These are phyloP conservation scores for Nemania sp. DNA, from an alignment of 2,329 filamentous ascomycete species.

Conservation along the genomic window DNA sequence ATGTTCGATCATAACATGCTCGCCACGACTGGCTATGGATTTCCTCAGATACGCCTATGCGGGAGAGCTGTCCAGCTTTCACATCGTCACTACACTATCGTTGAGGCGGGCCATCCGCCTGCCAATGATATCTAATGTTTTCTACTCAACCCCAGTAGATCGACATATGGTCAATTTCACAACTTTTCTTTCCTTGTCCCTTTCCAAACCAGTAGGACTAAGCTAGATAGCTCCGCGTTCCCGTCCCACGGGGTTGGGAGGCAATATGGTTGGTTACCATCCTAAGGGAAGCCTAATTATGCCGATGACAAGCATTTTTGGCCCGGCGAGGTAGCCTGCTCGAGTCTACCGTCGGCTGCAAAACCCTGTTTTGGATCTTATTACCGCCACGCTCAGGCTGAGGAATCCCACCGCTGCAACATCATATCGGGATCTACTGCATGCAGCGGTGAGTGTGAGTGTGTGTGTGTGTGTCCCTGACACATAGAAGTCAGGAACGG, in stretches of 20 bases:
- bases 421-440: not conserved
- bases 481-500: not conserved
- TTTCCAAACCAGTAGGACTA: constrained; percentile 2
- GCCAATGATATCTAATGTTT: constrained; percentile 6
- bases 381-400: too few relatives aligned
- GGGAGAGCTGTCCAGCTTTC: not conserved
- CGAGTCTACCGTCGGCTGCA: not conserved
- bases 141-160: constrained; percentile 6
- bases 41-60: not conserved
- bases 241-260: not conserved
- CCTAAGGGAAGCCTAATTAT: not conserved
- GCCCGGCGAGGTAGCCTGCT: not conserved
- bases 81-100: not conserved
- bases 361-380: not conserved
- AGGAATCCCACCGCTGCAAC: not conserved
- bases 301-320: not conserved
- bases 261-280: not conserved
- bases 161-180: not conserved
- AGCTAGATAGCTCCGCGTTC: not conserved
- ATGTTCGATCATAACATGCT: not conserved
- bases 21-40: constrained; percentile 9
- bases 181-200: not conserved
- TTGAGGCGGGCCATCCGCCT: constrained; percentile 20
- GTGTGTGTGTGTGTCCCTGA: too few relatives aligned
- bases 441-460: too few relatives aligned